Conservation (phyloP, 768 basidiomycete species). For the Xerocomus brunneocitrinus region DNA sequence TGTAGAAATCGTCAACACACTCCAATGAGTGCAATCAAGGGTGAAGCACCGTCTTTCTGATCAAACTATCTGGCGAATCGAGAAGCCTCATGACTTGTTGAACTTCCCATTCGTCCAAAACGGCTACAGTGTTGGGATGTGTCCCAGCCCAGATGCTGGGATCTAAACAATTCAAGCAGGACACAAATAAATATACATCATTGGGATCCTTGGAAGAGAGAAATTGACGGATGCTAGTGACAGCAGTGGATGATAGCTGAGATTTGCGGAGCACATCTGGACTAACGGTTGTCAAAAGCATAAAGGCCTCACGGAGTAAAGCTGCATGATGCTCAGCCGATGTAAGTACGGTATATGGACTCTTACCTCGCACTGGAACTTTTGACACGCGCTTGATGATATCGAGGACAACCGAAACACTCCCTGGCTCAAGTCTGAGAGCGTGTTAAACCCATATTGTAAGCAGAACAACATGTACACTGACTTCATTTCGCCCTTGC, state of each 20-base stretch:
- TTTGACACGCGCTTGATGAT: constrained; percentile 24
- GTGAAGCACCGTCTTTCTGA: constrained; percentile 54
- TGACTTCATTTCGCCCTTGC: constrained; percentile 21
- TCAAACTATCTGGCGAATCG: constrained; percentile 51
- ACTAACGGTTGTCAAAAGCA: constrained; percentile 26
- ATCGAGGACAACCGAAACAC: constrained; percentile 19
- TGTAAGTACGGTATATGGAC: background rate
- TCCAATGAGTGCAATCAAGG: background rate
- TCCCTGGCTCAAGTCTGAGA: constrained; percentile 20
- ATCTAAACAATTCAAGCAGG: constrained; percentile 57
- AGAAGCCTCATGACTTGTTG: constrained; percentile 66
- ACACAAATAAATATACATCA: constrained; percentile 61
- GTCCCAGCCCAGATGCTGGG: constrained; percentile 68
- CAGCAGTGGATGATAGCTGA: constrained; percentile 23
- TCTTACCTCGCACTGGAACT: constrained; percentile 25
- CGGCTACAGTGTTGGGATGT: constrained; percentile 41
- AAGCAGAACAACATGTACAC: constrained; percentile 3
- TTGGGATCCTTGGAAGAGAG: constrained; percentile 55
- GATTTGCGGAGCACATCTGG: constrained; percentile 17
- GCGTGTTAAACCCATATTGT: background rate
- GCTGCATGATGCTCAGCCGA: constrained; percentile 25
- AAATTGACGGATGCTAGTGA: constrained; percentile 51
- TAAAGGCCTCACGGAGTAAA: constrained; percentile 32
- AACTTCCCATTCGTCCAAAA: constrained; percentile 71
- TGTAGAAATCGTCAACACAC: constrained; percentile 26